These are phyloP conservation scores for Eucalyptus erythrocorys DNA, from an alignment of 345 rosid species.

Conservation along the genomic window DNA sequence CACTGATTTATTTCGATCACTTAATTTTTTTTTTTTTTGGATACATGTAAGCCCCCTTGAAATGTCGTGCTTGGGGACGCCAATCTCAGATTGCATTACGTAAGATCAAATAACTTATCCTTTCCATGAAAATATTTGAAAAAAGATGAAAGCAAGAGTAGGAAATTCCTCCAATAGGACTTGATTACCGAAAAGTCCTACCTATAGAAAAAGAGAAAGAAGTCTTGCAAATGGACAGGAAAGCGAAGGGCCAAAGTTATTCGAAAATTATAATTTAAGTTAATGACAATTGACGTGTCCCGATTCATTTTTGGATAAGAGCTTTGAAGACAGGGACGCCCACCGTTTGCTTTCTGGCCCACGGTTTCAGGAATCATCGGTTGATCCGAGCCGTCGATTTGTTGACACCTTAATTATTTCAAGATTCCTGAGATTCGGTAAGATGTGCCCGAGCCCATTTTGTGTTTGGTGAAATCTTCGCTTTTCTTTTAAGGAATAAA, in stretches of 20 bases:
- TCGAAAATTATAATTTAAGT: background rate
- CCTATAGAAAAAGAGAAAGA: background rate
- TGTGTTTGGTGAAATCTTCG: background rate
- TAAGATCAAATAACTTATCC: background rate
- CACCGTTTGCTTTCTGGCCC: slow-evolving; percentile 3
- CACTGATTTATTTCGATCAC: fast-evolving
- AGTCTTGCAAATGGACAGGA: background rate
- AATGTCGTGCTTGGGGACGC: background rate
- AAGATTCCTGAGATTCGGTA: background rate
- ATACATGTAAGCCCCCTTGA: background rate
- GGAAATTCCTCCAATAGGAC: background rate
- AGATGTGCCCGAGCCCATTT: background rate
- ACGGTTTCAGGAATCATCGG: background rate
- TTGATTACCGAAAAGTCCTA: background rate
- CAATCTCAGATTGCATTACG: background rate
- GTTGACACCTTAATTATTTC: background rate
- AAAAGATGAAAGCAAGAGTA: background rate
- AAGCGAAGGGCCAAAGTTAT: background rate
- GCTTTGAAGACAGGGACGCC: background rate
- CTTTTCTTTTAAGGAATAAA: background rate
- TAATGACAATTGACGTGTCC: background rate
- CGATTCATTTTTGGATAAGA: background rate
- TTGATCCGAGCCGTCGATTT: background rate
- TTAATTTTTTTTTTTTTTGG: background rate
- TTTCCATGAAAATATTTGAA: background rate